Evolutionary conservation across 805 yeast genomes (phyloP), one percentile per base, ranked within the genome.

Genomic region (Metschnikowia cubensis): DNA sequence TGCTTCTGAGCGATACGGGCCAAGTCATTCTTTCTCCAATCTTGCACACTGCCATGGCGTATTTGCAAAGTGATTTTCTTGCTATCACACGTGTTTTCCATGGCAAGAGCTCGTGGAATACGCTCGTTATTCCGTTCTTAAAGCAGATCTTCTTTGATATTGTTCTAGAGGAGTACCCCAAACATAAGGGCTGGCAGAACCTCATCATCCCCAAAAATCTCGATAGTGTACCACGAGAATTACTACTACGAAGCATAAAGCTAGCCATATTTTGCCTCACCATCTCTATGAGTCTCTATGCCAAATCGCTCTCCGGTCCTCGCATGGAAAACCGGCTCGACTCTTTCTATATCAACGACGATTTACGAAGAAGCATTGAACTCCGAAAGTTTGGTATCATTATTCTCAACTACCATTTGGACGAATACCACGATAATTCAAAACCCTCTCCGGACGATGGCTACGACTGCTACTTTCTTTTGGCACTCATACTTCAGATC

Each of bases 371-470:
- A 3, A 65, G 73, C 50, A 66, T 71, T 2, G 69, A 67, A 45
- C 57, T 71, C 18, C 51, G 78, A 7, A 73, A 73, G 47, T 53
- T 66, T 15, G 67, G 67, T 34, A 61, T 70, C n/a, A 63, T 61
- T 36, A 61, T 70, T n/a, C 49, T 73, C 17, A 70, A 71, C 50
- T 63, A 58, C 47, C 78, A 74, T 54, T 54, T 73, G 36, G 78
- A 74, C 54, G 72, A 71, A 47, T 73, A 67, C 47, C 76, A 71
- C 44, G 62, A 56, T 36, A 61, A 64, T 45, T 50, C 59, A 21
- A 47, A 51, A 53, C 52, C 47, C 14, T 13, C 15, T 17, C 35
- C 52, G 2, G 60, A 59, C 14, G 57, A 55, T 20, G 68, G 62
- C 21, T 74, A 73, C 52, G 69, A 67, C 40, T 59, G 63, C 18